Evolutionary conservation across 257 asterid genomes (phyloP).

Genomic region (Solanum paucissectum): DNA sequence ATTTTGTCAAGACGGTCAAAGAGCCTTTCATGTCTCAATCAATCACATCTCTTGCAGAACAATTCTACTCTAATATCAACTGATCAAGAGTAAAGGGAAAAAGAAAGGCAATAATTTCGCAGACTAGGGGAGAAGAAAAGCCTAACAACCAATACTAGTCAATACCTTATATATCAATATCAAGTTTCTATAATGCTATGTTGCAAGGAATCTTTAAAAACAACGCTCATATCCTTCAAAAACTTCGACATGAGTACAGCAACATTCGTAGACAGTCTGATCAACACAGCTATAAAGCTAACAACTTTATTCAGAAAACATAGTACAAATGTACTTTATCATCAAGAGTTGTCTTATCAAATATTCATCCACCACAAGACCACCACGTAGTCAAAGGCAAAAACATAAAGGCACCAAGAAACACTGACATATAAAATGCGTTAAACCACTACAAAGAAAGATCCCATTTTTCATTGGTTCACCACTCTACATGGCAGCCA

Average conservation of each 20-base stretch:
- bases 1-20: background rate
- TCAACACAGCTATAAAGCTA: background rate
- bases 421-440: background rate
- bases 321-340: background rate
- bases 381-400: background rate
- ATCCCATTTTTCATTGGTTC: background rate
- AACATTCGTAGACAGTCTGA: background rate
- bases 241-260: background rate
- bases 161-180: background rate
- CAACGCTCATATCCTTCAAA: background rate
- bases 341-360: background rate
- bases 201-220: background rate
- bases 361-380: background rate
- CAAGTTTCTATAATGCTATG: background rate
- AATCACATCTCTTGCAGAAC: background rate
- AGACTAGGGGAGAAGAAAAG: background rate
- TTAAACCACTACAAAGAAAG: background rate
- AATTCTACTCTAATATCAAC: background rate
- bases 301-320: background rate
- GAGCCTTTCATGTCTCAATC: background rate
- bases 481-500: background rate
- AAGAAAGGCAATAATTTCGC: background rate
- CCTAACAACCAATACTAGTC: background rate
- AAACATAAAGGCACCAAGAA: background rate
- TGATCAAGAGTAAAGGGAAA: background rate